These are phyloP conservation scores for Naganishia vishniacii DNA, from an alignment of 768 basidiomycete genomes.

Conservation along the genomic window DNA sequence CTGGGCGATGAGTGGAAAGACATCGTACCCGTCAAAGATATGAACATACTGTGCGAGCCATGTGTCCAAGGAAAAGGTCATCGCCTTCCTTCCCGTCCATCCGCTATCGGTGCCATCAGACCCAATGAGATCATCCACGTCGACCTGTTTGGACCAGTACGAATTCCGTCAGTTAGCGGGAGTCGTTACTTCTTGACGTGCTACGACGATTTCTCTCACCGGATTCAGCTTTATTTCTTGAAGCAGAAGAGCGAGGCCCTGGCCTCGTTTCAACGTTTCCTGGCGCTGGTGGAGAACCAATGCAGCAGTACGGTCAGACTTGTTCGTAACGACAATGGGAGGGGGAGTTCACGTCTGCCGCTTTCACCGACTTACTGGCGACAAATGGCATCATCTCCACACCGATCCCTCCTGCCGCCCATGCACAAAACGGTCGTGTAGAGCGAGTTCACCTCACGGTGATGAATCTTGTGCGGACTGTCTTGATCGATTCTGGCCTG, in stretches of 20 bases:
- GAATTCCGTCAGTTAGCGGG: not conserved
- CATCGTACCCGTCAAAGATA: not conserved
- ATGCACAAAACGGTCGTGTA: conserved; percentile 30
- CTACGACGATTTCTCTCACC: conserved; percentile 15
- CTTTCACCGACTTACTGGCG: conserved; percentile 2
- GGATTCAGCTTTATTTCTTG: not conserved
- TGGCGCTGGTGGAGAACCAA: conserved; percentile 21
- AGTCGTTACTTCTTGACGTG: conserved; percentile 14
- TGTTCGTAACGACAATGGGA: conserved; percentile 6
- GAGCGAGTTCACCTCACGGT: conserved; percentile 30
- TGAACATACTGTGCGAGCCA: not conserved
- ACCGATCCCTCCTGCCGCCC: conserved; percentile 23
- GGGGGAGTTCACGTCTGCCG: conserved; percentile 2
- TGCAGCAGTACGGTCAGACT: not conserved
- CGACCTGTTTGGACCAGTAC: conserved; percentile 10
- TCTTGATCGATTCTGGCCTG: conserved; percentile 20
- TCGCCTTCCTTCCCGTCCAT: not conserved
- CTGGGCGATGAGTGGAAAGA: not conserved
- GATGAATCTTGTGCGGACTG: conserved; percentile 22
- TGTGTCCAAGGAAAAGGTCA: not conserved
- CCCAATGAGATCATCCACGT: not conserved
- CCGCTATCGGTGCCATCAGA: not conserved
- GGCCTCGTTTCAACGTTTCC: not conserved
- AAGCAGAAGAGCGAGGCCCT: conserved; percentile 17
- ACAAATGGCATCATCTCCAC: conserved; percentile 7